These are phyloP conservation scores for Styphnolobium japonicum DNA, from an alignment of 306 rosid species.

Conservation along the genomic window DNA sequence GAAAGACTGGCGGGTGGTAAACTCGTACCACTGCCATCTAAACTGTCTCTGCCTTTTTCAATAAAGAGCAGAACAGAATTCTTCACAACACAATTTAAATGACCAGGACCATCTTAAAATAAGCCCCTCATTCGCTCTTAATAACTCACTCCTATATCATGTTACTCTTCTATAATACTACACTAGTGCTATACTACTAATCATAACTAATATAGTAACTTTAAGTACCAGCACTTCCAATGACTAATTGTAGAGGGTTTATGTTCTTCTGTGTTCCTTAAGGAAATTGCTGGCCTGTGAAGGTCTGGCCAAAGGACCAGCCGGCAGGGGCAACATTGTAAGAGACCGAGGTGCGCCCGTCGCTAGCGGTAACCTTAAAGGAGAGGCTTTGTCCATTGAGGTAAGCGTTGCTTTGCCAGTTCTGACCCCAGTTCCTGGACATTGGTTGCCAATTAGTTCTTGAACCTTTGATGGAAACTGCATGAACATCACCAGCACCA, in stretches of 20 bases:
- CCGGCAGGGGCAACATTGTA: slow-evolving; percentile 43
- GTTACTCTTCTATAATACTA: background rate
- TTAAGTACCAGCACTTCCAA: background rate
- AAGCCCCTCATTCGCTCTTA: slow-evolving; percentile 23
- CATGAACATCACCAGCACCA: slow-evolving; percentile 66
- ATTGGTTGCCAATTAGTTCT: slow-evolving; percentile 58
- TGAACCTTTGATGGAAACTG: slow-evolving; percentile 69
- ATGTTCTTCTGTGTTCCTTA: background rate
- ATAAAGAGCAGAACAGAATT: slow-evolving; percentile 30
- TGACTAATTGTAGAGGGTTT: background rate
- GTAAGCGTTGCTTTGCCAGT: slow-evolving; percentile 69
- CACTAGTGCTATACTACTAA: background rate
- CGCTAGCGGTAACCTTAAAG: slow-evolving; percentile 55
- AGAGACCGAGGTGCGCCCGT: slow-evolving; percentile 50
- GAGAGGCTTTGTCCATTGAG: slow-evolving; percentile 67
- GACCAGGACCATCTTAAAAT: slow-evolving; percentile 31
- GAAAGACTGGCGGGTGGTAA: slow-evolving; percentile 40
- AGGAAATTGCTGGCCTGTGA: slow-evolving; percentile 51
- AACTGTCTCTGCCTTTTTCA: slow-evolving; percentile 25
- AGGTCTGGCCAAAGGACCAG: slow-evolving; percentile 76
- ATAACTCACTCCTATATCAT: background rate
- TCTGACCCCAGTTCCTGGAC: slow-evolving; percentile 83
- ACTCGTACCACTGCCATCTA: slow-evolving; percentile 47
- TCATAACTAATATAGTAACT: background rate
- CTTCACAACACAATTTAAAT: slow-evolving; percentile 19